Conservation (phyloP, 805 yeast genomes). For the Ogataea neopini region DNA sequence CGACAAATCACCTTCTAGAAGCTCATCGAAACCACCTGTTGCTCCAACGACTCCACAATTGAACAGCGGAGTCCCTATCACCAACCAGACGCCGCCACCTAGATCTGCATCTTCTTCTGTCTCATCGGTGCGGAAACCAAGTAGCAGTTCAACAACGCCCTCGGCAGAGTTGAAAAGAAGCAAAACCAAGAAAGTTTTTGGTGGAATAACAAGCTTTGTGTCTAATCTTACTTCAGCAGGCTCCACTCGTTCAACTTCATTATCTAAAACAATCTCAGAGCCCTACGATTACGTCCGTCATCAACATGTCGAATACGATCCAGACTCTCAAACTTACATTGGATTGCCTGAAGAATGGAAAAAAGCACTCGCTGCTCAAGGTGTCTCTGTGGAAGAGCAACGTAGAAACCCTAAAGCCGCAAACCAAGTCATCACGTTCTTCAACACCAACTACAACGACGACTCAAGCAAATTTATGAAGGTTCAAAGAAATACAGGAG, state of each 20-base stretch:
- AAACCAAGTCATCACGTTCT: slow-evolving; percentile 33
- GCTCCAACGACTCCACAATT: background rate
- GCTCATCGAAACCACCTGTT: no score
- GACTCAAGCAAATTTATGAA: slow-evolving; percentile 34
- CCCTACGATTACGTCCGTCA: slow-evolving; percentile 91
- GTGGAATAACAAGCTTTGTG: slow-evolving; percentile 52
- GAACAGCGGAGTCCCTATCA: background rate
- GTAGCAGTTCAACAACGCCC: slow-evolving; percentile 17
- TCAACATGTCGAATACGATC: slow-evolving; percentile 91
- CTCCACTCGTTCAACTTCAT: slow-evolving; percentile 18
- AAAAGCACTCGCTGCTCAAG: slow-evolving; percentile 74
- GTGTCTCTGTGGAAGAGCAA: slow-evolving; percentile 86
- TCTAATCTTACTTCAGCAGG: slow-evolving; percentile 19
- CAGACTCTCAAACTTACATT: slow-evolving; percentile 79
- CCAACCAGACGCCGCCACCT: background rate
- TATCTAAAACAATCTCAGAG: slow-evolving; percentile 65
- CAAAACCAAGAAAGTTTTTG: slow-evolving; percentile 55
- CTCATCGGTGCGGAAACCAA: slow-evolving; percentile 18
- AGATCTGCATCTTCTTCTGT: slow-evolving; percentile 15
- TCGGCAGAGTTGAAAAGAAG: slow-evolving; percentile 31
- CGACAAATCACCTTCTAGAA: no score
- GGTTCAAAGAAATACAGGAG: slow-evolving; percentile 24
- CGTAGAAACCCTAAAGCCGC: slow-evolving; percentile 93
- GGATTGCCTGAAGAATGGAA: slow-evolving; percentile 96
- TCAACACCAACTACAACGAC: slow-evolving; percentile 26